Evolutionary conservation across 495 filamentous ascomycete species (phyloP).

Genomic region (Xylaria curta): DNA sequence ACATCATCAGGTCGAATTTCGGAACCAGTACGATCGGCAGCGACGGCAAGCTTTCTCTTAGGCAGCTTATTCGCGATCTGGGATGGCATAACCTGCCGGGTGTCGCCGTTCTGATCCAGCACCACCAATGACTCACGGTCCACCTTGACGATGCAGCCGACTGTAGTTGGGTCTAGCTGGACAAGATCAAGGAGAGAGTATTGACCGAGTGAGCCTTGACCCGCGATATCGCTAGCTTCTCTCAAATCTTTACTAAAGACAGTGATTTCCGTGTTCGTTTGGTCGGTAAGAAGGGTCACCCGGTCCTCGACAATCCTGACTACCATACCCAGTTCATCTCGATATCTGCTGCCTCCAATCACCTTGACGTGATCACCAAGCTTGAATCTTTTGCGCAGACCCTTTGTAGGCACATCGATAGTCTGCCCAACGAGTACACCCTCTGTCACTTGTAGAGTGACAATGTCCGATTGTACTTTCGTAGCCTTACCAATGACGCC

Average conservation of each 20-base stretch:
- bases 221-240: constrained; percentile 88
- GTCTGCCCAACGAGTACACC: constrained; percentile 81
- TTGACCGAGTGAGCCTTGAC: constrained; percentile 76
- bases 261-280: constrained; percentile 89
- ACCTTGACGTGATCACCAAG: constrained; percentile 98
- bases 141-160: constrained; percentile 92
- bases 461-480: constrained; percentile 89
- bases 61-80: constrained; percentile 88
- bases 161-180: constrained; percentile 89
- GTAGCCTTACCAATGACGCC: constrained; percentile 85
- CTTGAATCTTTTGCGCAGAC: constrained; percentile 89
- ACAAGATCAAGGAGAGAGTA: constrained; percentile 93
- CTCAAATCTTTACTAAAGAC: constrained; percentile 98
- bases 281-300: constrained; percentile 90
- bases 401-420: constrained; percentile 91
- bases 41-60: constrained; percentile 79
- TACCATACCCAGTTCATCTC: constrained; percentile 96
- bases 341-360: constrained; percentile 90
- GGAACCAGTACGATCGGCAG: constrained; percentile 90
- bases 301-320: constrained; percentile 88
- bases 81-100: constrained; percentile 81
- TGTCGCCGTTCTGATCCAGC: constrained; percentile 86
- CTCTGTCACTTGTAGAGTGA: constrained; percentile 84
- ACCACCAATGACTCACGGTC: constrained; percentile 91
- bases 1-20: constrained; percentile 92